Percentiles rank a stretch among this genome's conserved stretches.
These are phyloP conservation scores for Yarrowia sp. DNA, from an alignment of 805 yeast species.

Conservation along the genomic window DNA sequence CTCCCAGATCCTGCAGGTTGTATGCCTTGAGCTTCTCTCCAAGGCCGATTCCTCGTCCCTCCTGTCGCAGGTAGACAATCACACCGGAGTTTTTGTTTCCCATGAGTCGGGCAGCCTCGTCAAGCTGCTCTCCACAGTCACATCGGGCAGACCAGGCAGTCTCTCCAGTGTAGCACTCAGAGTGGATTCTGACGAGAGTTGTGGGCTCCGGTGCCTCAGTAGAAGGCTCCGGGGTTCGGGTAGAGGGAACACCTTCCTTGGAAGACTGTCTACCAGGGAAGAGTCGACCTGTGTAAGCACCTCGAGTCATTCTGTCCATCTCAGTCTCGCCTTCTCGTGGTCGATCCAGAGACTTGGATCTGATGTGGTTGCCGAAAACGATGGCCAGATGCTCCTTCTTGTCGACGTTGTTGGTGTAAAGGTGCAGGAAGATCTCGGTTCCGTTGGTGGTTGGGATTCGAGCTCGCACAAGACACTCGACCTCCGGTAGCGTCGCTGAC, in stretches of 20 bases:
- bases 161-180: slow-evolving; percentile 98
- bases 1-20: slow-evolving; percentile 95
- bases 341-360: slow-evolving; percentile 70
- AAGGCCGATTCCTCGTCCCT: slow-evolving; percentile 98
- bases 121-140: slow-evolving; percentile 99
- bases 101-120: slow-evolving; percentile 94
- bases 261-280: slow-evolving; percentile 78
- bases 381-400: slow-evolving; percentile 94
- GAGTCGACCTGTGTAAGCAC: slow-evolving; percentile 89
- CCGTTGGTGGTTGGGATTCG: slow-evolving; percentile 95
- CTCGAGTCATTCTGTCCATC: slow-evolving; percentile 95
- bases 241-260: slow-evolving; percentile 32
- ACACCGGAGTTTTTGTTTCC: slow-evolving; percentile 86
- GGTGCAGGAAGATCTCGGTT: slow-evolving; percentile 87
- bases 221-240: slow-evolving; percentile 22
- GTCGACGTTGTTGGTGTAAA: slow-evolving; percentile 83
- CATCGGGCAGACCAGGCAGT: slow-evolving; percentile 99
- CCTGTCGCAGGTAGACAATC: slow-evolving; percentile 93
- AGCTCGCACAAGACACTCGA: slow-evolving; percentile 88
- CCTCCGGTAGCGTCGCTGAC: slow-evolving; percentile 57
- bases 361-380: slow-evolving; percentile 89
- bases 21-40: slow-evolving; percentile 97
- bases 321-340: slow-evolving; percentile 71
- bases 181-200: slow-evolving; percentile 79
- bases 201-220: background rate